These are phyloP conservation scores for Geotrichum restrictum DNA, from an alignment of 1,139 yeast genomes.

Conservation along the genomic window DNA sequence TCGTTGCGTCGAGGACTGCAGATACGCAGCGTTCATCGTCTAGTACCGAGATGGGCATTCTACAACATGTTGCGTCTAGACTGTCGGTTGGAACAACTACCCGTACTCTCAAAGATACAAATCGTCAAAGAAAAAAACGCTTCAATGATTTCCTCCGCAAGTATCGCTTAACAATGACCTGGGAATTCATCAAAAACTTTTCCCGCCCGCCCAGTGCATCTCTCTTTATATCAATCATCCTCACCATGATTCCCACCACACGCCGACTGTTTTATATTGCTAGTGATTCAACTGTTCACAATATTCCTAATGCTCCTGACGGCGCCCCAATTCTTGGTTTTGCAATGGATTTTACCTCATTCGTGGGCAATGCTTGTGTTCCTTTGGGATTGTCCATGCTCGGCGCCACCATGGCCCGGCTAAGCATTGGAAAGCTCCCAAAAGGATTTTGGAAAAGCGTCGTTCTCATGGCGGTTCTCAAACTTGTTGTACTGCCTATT, in stretches of 20 bases:
- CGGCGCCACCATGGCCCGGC: conserved; percentile 82
- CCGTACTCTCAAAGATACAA: neutral
- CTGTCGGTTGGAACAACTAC: neutral
- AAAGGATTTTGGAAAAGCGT: conserved; percentile 69
- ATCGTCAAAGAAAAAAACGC: neutral
- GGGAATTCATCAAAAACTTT: conserved; percentile 54
- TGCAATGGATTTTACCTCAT: conserved; percentile 70
- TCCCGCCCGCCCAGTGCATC: conserved; percentile 67
- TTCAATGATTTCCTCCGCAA: conserved; percentile 18
- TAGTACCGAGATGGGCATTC: neutral
- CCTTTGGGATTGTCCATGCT: conserved; percentile 77
- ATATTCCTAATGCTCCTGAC: conserved; percentile 73
- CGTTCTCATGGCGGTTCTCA: conserved; percentile 43
- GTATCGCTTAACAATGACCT: conserved; percentile 29
- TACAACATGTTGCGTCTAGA: neutral
- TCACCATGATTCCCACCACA: conserved; percentile 84
- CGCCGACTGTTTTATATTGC: conserved; percentile 58
- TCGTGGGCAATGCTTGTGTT: conserved; percentile 83
- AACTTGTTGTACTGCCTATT: conserved; percentile 55
- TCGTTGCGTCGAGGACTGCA: neutral
- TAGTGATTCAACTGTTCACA: conserved; percentile 41
- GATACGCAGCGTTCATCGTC: neutral
- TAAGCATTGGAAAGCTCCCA: conserved; percentile 57
- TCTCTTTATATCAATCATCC: conserved; percentile 55
- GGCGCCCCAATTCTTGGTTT: conserved; percentile 76